Base-by-base conservation (phyloP, 2,329 filamentous ascomycete genomes). In the Didymella exigua region DNA sequence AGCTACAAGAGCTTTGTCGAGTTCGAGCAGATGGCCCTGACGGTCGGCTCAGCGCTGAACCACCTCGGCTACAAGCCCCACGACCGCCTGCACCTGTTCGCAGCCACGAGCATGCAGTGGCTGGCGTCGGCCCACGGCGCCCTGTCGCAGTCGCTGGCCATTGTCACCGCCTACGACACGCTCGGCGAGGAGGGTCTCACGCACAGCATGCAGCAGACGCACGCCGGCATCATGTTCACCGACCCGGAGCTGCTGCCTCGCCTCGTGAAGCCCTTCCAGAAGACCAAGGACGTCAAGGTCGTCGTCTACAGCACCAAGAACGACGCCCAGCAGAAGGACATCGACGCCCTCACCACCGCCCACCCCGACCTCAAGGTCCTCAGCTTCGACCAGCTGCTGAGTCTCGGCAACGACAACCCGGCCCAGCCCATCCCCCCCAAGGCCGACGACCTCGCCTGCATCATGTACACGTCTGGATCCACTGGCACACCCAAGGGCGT, bases 81-180 rank as follows among this genome's bases (percentile, higher is more conserved):
- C 14, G 85, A 92, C 73, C 87, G 84, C 67, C 74, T 96, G 64
- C 91, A 96, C 74, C 81, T 96, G 51, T 96, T 92, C 71, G 92
- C 89, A 42, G 85, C 89, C n/a, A 96, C 67, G 57, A 91, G 89
- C 74, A 83, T 86, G 46, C 85, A 91, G 77, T 98, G 93, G 93
- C 83, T 97, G 61, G 86, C 88, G 49, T 86, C 90, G 67, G 89
- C 93, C 41, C 91, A 96, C 73, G 86, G 83, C 80, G 89, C 85
- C 51, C 77, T 87, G 18, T 93, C 92, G 14, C 93, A 98, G 77
- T 93, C 90, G 38, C 86, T 97, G 74, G 86, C 90, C 55, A 93
- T 97, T 63, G 93, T 97, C 45, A 98, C 93, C 40, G 92, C 93
- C 45, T 97, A 97, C 77, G 93, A 97, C 75, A 96, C 92, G 26